These are phyloP conservation scores for Saccharomycopsis hybrid DNA, from an alignment of 1,139 yeast genomes.

Conservation along the genomic window DNA sequence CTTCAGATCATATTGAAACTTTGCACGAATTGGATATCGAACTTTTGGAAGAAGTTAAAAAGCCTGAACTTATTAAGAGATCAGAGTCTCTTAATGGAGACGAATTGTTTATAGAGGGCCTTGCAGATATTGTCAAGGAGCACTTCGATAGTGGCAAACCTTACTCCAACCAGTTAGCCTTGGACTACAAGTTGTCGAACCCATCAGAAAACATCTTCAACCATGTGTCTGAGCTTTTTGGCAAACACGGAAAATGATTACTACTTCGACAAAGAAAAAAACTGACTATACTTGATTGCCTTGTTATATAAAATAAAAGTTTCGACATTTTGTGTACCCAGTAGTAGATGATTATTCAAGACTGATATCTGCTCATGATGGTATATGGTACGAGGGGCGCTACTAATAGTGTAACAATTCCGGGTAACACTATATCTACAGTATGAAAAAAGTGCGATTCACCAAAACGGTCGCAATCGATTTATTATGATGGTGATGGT, in stretches of 20 bases:
- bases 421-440: too few species aligned
- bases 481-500: too few species aligned
- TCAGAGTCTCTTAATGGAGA: slow-evolving; percentile 92
- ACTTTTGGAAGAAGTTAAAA: slow-evolving; percentile 58
- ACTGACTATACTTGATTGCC: too few species aligned
- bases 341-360: too few species aligned
- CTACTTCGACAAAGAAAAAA: too few species aligned
- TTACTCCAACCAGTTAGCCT: slow-evolving; percentile 61
- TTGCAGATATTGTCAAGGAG: slow-evolving; percentile 73
- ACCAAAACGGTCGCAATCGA: too few species aligned
- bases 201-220: slow-evolving; percentile 48
- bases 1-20: slow-evolving; percentile 94
- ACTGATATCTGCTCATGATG: too few species aligned
- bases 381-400: too few species aligned
- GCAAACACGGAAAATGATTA: slow-evolving; percentile 25
- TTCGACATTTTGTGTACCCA: too few species aligned
- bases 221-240: slow-evolving; percentile 60
- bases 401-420: too few species aligned
- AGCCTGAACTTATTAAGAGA: slow-evolving; percentile 71
- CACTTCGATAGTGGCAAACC: slow-evolving; percentile 56
- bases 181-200: slow-evolving; percentile 60
- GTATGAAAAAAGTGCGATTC: too few species aligned
- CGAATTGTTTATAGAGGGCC: slow-evolving; percentile 68
- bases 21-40: slow-evolving; percentile 89
- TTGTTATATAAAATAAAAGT: too few species aligned